Base-by-base conservation (phyloP, 306 rosid genomes). In the Ormosia emarginata region DNA sequence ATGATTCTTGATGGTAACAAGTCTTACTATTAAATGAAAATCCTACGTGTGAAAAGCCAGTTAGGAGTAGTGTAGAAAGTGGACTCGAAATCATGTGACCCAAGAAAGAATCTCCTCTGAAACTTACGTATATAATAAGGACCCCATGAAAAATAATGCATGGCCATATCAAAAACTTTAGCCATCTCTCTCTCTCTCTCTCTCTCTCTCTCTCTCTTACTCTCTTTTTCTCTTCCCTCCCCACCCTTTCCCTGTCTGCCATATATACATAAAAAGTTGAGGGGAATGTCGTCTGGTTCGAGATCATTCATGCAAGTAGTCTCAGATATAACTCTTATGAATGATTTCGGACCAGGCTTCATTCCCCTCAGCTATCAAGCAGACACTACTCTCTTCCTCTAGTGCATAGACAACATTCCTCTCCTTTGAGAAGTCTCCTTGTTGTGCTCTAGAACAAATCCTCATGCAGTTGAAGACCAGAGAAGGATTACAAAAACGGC, bases 291-390 rank as follows among this genome's bases (percentile, higher is more conserved):
- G 86, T 92, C 91, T 86, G 97, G 91, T 62, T 90, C 94, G 90
- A 92, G 71, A 89, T 85, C 93, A 53, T 85, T 89, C 90, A 76
- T 46, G 86, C 78, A 77, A 82, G 81, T 52, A 49, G 79, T 63
- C 85, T 81, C 6, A 56, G 8, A 57, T 80, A 62, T 44, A 37
- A 64, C 40, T 47, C 49, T 12, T 49, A 36, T 18, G 87, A 72
- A 53, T 83, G 93, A 92, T 90, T 83, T 90, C 97, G 97, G 97
- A 92, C 94, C 94, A 92, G 97, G 91, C 93, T 90, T 92, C 97
- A 90, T 92, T 92, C 97, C 94, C 94, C 97, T 87, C 97, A 92
- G 70, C 93, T 76, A 57, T 46, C 5, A 17, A 68, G 32, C 79
- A 58, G 61, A 7, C 32, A 36, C 5, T 29, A 8, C 10, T 57